Evolutionary conservation across 257 asterid genomes (phyloP).

Genomic region (Marsdenia floribunda): DNA sequence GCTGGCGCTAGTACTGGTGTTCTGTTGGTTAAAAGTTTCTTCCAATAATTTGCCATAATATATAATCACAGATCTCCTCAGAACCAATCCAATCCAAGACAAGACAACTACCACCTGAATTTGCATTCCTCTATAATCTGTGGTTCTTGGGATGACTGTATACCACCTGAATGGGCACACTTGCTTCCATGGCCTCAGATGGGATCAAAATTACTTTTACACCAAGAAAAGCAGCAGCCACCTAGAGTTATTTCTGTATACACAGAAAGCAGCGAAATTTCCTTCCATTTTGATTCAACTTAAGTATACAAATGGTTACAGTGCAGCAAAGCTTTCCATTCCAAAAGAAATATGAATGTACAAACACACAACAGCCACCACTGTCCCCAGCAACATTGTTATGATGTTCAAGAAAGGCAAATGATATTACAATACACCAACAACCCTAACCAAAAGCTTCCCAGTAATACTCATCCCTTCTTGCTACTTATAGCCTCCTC

Average conservation of each 20-base stretch:
- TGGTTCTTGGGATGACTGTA: too few species aligned
- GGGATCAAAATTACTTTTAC: too few species aligned
- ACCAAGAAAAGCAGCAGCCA: not conserved
- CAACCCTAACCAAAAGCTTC: conserved; percentile 15
- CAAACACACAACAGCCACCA: conserved; percentile 22
- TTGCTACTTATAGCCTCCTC: not conserved
- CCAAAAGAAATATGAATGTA: conserved; percentile 24
- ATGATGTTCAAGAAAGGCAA: not conserved
- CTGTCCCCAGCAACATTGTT: not conserved
- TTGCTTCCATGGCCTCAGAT: too few species aligned
- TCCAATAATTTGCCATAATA: not conserved
- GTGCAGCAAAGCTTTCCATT: conserved; percentile 20
- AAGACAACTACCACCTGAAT: not conserved
- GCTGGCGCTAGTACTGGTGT: too few species aligned
- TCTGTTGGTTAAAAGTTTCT: not conserved
- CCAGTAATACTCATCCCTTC: conserved; percentile 17
- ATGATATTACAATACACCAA: conserved; percentile 19
- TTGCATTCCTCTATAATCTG: too few species aligned
- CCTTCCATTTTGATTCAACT: conserved; percentile 16
- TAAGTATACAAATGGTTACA: conserved; percentile 18
- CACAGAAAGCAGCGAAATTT: conserved; percentile 12
- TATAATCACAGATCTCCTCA: not conserved
- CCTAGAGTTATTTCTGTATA: not conserved
- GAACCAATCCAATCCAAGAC: not conserved
- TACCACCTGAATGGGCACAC: too few species aligned